A percentile compares a stretch with the other conserved stretches of the same genome.
phyloP scores from a whole-genome alignment of 208 protist species.

The Leishmania mexicana region DNA sequence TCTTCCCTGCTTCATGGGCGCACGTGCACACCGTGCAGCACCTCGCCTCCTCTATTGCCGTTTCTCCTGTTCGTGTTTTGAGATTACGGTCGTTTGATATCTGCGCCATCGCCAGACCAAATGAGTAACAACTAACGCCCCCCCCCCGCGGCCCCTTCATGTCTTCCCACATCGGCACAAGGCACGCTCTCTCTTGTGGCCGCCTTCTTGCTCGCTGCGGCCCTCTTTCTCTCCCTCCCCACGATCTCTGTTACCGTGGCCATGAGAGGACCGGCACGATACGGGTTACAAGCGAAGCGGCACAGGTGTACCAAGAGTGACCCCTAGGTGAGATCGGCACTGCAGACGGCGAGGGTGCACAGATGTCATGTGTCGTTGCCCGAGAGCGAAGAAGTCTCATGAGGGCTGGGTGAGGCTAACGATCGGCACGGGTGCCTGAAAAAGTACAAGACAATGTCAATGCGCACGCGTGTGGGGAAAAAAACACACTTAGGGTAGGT shows the following conservation, averaged over 20 bases:
- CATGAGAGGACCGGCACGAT: not conserved
- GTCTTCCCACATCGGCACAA: not conserved
- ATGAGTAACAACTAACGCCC: not conserved
- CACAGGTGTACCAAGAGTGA: not conserved
- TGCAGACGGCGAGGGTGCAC: not conserved
- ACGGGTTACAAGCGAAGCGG: not conserved
- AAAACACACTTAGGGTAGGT: too few species aligned
- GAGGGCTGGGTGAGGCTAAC: not conserved
- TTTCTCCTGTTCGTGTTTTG: not conserved
- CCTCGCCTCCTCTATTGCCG: not conserved
- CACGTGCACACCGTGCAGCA: not conserved
- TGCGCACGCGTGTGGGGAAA: not conserved
- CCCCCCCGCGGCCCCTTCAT: not conserved
- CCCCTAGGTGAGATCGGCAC: not conserved
- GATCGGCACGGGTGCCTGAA: not conserved
- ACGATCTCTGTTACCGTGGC: not conserved
- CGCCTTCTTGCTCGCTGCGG: not conserved
- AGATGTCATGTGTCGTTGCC: not conserved
- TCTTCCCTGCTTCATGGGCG: not conserved
- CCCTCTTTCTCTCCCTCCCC: not conserved
- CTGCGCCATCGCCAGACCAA: not conserved
- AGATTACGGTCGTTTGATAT: not conserved
- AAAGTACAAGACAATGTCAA: not conserved
- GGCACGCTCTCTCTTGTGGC: not conserved
- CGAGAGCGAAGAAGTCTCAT: not conserved